phyloP scores from a whole-genome alignment of 148 eudicot genomes.

The Chenopodium album region DNA sequence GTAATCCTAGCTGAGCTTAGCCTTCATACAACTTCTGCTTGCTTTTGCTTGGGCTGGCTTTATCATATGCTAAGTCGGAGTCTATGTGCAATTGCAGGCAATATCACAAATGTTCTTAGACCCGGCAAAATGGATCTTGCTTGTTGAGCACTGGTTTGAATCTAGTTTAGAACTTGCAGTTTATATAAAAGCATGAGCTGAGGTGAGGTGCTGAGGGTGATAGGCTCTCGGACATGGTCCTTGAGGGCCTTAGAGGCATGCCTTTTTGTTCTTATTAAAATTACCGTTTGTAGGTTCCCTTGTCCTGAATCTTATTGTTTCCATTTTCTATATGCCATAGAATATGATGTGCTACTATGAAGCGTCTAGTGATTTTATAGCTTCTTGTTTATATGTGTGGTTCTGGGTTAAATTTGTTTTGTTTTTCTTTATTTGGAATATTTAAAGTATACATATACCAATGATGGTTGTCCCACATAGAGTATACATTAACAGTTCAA shows the following conservation, averaged over 20 bases:
- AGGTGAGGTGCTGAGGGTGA: constrained; percentile 3
- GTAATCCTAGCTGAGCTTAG: constrained; percentile 6
- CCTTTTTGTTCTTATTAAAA: neutral
- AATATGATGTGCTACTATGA: neutral
- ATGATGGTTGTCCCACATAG: neutral
- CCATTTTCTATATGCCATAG: neutral
- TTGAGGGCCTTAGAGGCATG: neutral
- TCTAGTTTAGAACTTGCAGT: constrained; percentile 5
- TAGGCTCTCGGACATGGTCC: neutral
- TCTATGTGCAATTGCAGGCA: constrained; percentile 16
- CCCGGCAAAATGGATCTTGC: constrained; percentile 11
- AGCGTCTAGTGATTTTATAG: neutral
- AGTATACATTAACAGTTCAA: neutral
- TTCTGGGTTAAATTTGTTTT: neutral
- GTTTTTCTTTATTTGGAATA: too few species aligned
- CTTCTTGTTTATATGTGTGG: neutral
- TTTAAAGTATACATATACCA: neutral
- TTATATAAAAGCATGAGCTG: neutral
- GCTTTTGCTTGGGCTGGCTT: constrained; percentile 10
- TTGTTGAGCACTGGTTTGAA: neutral
- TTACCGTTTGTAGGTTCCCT: neutral
- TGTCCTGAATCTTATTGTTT: neutral
- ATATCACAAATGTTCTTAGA: constrained; percentile 1
- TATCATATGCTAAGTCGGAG: constrained; percentile 2
- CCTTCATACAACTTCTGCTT: neutral